Evolutionary conservation across 2,329 filamentous ascomycete species (phyloP).

Genomic region (Dryadomyces sulphureus): DNA sequence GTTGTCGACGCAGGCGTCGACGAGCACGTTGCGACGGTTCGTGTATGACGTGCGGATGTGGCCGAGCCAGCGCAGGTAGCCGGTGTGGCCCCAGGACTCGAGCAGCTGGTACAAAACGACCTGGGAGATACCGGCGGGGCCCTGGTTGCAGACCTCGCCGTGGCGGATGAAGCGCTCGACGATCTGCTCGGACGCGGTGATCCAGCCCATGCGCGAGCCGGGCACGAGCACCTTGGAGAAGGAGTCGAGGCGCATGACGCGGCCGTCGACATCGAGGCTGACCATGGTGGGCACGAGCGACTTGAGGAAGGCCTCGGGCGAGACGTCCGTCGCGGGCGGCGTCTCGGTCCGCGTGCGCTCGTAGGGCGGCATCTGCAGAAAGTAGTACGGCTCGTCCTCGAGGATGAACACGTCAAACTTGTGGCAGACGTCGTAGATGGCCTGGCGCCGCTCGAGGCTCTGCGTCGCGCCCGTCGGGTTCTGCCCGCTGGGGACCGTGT

Average conservation of each 20-base stretch:
- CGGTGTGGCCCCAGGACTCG: slow-evolving; percentile 77
- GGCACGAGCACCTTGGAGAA: slow-evolving; percentile 87
- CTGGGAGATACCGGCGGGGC: slow-evolving; percentile 73
- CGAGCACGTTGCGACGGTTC: slow-evolving; percentile 56
- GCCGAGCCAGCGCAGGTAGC: slow-evolving; percentile 82
- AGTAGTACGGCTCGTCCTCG: slow-evolving; percentile 93
- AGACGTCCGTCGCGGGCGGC: slow-evolving; percentile 38
- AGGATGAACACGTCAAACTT: slow-evolving; percentile 79
- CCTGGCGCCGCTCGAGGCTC: slow-evolving; percentile 47
- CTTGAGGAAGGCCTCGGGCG: slow-evolving; percentile 25
- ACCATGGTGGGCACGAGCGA: slow-evolving; percentile 61
- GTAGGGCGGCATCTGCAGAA: slow-evolving; percentile 76
- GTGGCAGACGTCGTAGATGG: slow-evolving; percentile 62
- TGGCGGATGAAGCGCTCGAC: slow-evolving; percentile 71
- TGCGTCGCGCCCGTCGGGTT: slow-evolving; percentile 86
- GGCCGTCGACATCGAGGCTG: slow-evolving; percentile 70
- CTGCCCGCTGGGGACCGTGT: slow-evolving; percentile 61
- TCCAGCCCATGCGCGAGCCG: slow-evolving; percentile 72
- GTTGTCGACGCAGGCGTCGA: slow-evolving; percentile 65
- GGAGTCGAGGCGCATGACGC: slow-evolving; percentile 80
- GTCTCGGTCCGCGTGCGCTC: slow-evolving; percentile 36
- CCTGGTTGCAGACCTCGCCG: slow-evolving; percentile 72
- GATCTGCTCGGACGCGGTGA: slow-evolving; percentile 75
- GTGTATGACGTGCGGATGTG: slow-evolving; percentile 73
- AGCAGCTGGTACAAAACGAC: slow-evolving; percentile 75